A percentile compares a stretch with the other conserved stretches of the same genome.
These are phyloP conservation scores for Davidsoniella australis DNA, from an alignment of 2,329 filamentous ascomycete species.

Conservation along the genomic window DNA sequence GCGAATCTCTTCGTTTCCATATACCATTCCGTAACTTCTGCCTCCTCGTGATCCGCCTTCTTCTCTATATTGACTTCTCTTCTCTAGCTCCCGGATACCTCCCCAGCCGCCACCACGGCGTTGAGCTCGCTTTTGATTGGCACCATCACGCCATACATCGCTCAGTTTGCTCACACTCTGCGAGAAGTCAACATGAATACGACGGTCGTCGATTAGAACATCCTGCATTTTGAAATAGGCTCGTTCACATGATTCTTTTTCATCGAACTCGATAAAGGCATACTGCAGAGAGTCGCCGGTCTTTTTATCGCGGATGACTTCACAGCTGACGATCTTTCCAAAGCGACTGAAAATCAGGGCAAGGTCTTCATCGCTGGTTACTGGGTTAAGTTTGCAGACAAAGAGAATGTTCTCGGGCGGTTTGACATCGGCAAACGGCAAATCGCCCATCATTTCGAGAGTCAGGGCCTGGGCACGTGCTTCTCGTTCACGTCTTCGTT, in stretches of 20 bases:
- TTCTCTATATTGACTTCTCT: slow-evolving; percentile 76
- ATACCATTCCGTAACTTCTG: slow-evolving; percentile 56
- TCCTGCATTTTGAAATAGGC: slow-evolving; percentile 99
- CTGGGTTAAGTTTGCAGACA: slow-evolving; percentile 94
- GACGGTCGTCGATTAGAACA: slow-evolving; percentile 88
- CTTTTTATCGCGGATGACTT: slow-evolving; percentile 85
- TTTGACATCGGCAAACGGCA: slow-evolving; percentile 93
- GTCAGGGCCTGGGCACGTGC: slow-evolving; percentile 87
- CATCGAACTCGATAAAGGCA: slow-evolving; percentile 91
- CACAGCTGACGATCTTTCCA: slow-evolving; percentile 84
- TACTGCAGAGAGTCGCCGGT: slow-evolving; percentile 94
- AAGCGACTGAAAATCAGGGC: slow-evolving; percentile 95
- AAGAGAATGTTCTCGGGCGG: slow-evolving; percentile 95
- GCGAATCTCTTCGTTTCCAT: slow-evolving; percentile 53
- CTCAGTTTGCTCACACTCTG: slow-evolving; percentile 83
- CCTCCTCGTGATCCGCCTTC: slow-evolving; percentile 23
- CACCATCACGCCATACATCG: slow-evolving; percentile 72
- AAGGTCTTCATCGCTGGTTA: slow-evolving; percentile 86
- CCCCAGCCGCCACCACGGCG: slow-evolving; percentile 62
- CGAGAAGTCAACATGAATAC: slow-evolving; percentile 97
- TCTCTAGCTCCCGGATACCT: slow-evolving; percentile 74
- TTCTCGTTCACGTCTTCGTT: slow-evolving; percentile 68
- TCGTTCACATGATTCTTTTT: slow-evolving; percentile 80
- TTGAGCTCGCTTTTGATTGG: slow-evolving; percentile 60
- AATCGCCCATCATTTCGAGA: slow-evolving; percentile 91